Evolutionary conservation across 2,329 filamentous ascomycete genomes (phyloP).

Genomic region (Curvularia hawaiiensis): DNA sequence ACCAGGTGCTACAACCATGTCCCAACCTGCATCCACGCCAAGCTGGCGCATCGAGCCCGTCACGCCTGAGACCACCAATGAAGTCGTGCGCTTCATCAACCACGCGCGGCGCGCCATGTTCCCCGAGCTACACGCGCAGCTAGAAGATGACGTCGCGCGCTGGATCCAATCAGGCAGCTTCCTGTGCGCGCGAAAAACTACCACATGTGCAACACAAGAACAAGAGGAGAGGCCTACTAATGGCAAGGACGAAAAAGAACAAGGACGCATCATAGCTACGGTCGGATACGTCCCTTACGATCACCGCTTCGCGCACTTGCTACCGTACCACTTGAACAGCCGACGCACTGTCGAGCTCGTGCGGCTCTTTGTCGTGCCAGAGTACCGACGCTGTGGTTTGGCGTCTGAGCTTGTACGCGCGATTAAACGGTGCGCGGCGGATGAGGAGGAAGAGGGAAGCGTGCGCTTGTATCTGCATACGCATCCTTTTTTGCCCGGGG

Average conservation of each 20-base stretch:
- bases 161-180: slow-evolving; percentile 9
- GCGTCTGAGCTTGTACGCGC: not conserved
- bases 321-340: not conserved
- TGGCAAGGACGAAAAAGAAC: not conserved
- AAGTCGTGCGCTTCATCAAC: slow-evolving; percentile 13
- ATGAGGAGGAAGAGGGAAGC: not conserved
- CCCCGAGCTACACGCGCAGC: slow-evolving; percentile 1
- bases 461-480: slow-evolving; percentile 26
- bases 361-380: not conserved
- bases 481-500: slow-evolving; percentile 23
- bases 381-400: not conserved
- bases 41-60: slow-evolving; percentile 12
- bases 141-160: not conserved
- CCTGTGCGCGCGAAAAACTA: not conserved
- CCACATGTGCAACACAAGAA: not conserved
- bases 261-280: not conserved
- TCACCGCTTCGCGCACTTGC: not conserved
- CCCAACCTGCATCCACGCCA: not conserved
- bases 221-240: too few species aligned
- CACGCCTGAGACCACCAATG: slow-evolving; percentile 1
- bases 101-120: slow-evolving; percentile 9
- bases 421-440: not conserved
- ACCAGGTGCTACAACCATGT: not conserved
- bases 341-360: not conserved
- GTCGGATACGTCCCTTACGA: not conserved